Base-by-base conservation (phyloP, 1,284 basidiomycete species). In the Schizophyllum commune region DNA sequence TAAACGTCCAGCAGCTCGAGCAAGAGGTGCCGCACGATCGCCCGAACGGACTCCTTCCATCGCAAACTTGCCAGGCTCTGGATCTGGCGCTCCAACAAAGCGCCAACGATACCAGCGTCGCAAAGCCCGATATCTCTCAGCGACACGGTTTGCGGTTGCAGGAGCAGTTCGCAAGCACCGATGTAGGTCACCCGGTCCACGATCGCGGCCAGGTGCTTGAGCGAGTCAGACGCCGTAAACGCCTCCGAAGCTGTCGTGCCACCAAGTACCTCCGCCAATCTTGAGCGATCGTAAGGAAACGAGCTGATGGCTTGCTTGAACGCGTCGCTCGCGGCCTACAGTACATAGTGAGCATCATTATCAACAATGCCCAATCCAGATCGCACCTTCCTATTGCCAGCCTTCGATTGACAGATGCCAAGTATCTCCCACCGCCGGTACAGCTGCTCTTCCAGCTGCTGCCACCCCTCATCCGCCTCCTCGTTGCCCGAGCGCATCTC, bases 391-490 rank as follows among this genome's bases (percentile, higher is more conserved):
- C 87, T 78, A 67, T 94, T 86, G 0, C 85, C 85, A 53, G 83
- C 85, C 71, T 89, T 92, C 52, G 80, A 78, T 68, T 84, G 84
- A 69, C 89, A 92, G 2, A 87, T 83, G 0, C 83, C 91, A 21
- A 94, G 75, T n/a, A 94, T 73, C 71, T 94, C 91, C 79, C 85
- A 92, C 52, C 92, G 76, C 52, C 85, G 79, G 65, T 81, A 83
- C 32, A 91, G 63, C 65, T 88, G 84, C 22, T 85, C 81, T 62
- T 83, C 78, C 3, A 91, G 75, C 62, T 83, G 79, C 57, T 64
- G 74, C 84, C 86, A 89, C 0, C 73, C 77, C 32, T 84, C 82
- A 9, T 74, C 73, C 56, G 77, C 76, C 61, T 77, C 73, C 22
- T 69, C 74, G 6, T 62, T 67, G 47, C 63, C 65, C 58, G 65